Evolutionary conservation across 2,329 filamentous ascomycete species (phyloP).

Genomic region (Cladorrhinum sp.): DNA sequence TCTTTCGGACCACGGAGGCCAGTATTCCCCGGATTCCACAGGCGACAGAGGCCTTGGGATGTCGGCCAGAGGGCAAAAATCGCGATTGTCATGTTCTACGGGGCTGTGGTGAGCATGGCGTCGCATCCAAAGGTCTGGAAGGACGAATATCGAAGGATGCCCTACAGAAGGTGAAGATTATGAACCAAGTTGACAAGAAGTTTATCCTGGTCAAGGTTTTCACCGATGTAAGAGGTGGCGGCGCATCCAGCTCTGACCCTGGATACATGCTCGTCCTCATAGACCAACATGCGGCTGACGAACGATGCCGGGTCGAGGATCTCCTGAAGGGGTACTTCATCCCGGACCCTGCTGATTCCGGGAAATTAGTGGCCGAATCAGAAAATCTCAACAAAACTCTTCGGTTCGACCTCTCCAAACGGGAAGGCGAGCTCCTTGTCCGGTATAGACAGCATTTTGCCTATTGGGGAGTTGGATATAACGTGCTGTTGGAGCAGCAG

Average conservation of each 20-base stretch:
- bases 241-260: background rate
- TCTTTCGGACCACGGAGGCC: conserved; percentile 56
- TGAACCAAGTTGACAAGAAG: conserved; percentile 85
- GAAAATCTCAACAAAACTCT: conserved; percentile 52
- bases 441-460: conserved; percentile 56
- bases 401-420: conserved; percentile 59
- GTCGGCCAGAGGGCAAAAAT: conserved; percentile 22
- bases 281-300: conserved; percentile 94
- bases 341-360: background rate
- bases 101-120: conserved; percentile 23
- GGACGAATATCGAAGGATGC: conserved; percentile 59
- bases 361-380: conserved; percentile 25
- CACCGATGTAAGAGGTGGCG: conserved; percentile 17
- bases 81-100: conserved; percentile 11
- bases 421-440: conserved; percentile 59
- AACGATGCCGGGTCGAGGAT: conserved; percentile 74
- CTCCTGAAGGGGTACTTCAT: conserved; percentile 58
- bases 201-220: conserved; percentile 72
- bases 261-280: conserved; percentile 63
- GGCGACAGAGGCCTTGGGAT: conserved; percentile 30
- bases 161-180: conserved; percentile 59
- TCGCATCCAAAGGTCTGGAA: conserved; percentile 28
- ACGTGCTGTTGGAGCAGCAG: conserved; percentile 27
- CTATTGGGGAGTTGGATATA: conserved; percentile 71
- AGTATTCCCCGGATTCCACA: conserved; percentile 43